phyloP scores from a whole-genome alignment of 495 filamentous ascomycete species.

The Apiosordaria backusii region DNA sequence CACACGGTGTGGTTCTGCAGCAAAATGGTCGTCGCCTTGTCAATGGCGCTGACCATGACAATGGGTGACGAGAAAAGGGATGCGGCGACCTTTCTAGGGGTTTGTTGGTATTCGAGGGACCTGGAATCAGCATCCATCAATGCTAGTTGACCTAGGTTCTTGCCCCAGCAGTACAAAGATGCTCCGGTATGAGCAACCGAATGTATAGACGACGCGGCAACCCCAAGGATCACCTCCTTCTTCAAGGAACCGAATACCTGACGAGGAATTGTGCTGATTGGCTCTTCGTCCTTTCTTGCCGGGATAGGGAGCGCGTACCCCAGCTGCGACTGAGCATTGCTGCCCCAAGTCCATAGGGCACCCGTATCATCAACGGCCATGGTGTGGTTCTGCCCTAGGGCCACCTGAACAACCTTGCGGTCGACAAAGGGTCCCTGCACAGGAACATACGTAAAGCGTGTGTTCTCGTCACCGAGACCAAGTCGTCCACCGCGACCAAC shows the following conservation, averaged over 20 bases:
- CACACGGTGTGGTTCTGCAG: constrained; percentile 85
- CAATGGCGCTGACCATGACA: constrained; percentile 78
- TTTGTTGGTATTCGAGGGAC: constrained; percentile 75
- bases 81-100: constrained; percentile 80
- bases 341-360: constrained; percentile 90
- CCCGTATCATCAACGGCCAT: constrained; percentile 77
- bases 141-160: constrained; percentile 92
- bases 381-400: constrained; percentile 87
- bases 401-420: constrained; percentile 66
- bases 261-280: constrained; percentile 72
- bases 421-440: constrained; percentile 69
- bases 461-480: constrained; percentile 84
- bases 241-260: constrained; percentile 92
- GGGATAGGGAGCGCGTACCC: constrained; percentile 64
- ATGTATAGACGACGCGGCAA: constrained; percentile 87
- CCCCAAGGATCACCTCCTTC: constrained; percentile 74
- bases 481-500: constrained; percentile 87
- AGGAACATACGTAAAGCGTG: constrained; percentile 76
- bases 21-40: constrained; percentile 81
- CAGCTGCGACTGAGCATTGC: constrained; percentile 79
- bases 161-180: constrained; percentile 90
- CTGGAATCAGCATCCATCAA: constrained; percentile 92
- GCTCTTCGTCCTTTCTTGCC: constrained; percentile 67
- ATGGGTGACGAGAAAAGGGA: constrained; percentile 79
- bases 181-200: constrained; percentile 80